Evolutionary conservation across 441 rosid species (phyloP).

Genomic region (Melianthus villosus): DNA sequence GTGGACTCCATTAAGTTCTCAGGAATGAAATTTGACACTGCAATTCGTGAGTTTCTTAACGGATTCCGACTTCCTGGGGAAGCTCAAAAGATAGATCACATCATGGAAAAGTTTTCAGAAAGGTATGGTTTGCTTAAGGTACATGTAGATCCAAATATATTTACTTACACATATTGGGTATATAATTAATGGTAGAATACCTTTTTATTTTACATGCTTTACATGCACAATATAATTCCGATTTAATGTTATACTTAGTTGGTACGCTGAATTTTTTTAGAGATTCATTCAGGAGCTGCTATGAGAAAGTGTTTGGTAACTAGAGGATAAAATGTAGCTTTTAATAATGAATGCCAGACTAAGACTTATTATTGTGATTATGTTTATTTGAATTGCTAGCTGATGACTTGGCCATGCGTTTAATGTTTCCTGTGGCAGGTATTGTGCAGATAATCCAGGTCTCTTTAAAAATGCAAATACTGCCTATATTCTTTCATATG

Average conservation of each 20-base stretch:
- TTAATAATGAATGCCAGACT: too few species aligned
- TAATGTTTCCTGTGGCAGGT: slow-evolving; percentile 41
- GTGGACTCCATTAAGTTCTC: slow-evolving; percentile 86
- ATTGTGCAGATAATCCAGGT: slow-evolving; percentile 90
- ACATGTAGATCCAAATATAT: background rate
- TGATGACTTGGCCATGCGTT: slow-evolving; percentile 10
- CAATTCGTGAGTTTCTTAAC: slow-evolving; percentile 89
- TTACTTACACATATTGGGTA: background rate
- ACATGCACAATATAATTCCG: too few species aligned
- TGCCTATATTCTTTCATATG: slow-evolving; percentile 98
- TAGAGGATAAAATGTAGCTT: too few species aligned
- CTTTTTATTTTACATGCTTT: too few species aligned
- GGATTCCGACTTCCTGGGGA: slow-evolving; percentile 99
- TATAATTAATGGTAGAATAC: too few species aligned
- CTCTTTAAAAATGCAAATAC: slow-evolving; percentile 95
- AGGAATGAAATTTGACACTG: slow-evolving; percentile 76
- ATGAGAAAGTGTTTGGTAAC: too few species aligned
- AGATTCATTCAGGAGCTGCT: too few species aligned
- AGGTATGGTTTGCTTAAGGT: slow-evolving; percentile 26
- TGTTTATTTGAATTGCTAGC: slow-evolving; percentile 2
- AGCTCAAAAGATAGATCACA: slow-evolving; percentile 98
- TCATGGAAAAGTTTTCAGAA: slow-evolving; percentile 99
- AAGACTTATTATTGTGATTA: slow-evolving; percentile 1
- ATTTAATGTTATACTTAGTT: too few species aligned
- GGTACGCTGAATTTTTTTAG: too few species aligned